A percentile compares a stretch with the other conserved stretches of the same genome.
Evolutionary conservation across 768 basidiomycete genomes (phyloP).

Genomic region (Xerocomellus amylosporus): DNA sequence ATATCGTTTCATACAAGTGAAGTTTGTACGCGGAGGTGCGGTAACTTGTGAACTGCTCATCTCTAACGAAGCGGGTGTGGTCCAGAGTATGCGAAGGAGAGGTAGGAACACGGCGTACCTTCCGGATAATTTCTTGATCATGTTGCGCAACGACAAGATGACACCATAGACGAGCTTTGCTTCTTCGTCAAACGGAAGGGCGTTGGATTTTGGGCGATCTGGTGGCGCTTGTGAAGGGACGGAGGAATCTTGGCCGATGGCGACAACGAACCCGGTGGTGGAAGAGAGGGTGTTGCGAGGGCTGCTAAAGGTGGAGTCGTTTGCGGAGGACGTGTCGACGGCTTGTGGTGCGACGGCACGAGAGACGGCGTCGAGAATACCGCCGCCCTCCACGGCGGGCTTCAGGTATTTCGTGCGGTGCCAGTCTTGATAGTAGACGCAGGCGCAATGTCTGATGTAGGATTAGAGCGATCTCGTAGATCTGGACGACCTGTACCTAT

Average conservation of each 20-base stretch:
- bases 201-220: constrained; percentile 37
- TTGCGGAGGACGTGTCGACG: constrained; percentile 33
- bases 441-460: constrained; percentile 72
- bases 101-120: constrained; percentile 39
- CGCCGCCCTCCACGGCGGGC: constrained; percentile 68
- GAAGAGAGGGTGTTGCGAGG: constrained; percentile 68
- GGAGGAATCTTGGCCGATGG: constrained; percentile 46
- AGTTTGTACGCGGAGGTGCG: constrained; percentile 90
- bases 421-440: constrained; percentile 97
- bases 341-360: constrained; percentile 51
- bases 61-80: constrained; percentile 42
- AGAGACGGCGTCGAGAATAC: constrained; percentile 77
- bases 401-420: constrained; percentile 74
- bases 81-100: not conserved
- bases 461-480: not conserved
- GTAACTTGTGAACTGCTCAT: constrained; percentile 89
- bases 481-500: constrained; percentile 48
- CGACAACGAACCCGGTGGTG: constrained; percentile 65
- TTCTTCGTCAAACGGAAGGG: constrained; percentile 93
- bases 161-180: constrained; percentile 97
- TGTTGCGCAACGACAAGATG: constrained; percentile 83
- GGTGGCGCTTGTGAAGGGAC: constrained; percentile 19
- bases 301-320: constrained; percentile 45
- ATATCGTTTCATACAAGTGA: constrained; percentile 87
- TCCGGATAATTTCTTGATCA: constrained; percentile 92